These are phyloP conservation scores for Cryphonectria radicalis DNA, from an alignment of 2,329 filamentous ascomycete species.

Conservation along the genomic window DNA sequence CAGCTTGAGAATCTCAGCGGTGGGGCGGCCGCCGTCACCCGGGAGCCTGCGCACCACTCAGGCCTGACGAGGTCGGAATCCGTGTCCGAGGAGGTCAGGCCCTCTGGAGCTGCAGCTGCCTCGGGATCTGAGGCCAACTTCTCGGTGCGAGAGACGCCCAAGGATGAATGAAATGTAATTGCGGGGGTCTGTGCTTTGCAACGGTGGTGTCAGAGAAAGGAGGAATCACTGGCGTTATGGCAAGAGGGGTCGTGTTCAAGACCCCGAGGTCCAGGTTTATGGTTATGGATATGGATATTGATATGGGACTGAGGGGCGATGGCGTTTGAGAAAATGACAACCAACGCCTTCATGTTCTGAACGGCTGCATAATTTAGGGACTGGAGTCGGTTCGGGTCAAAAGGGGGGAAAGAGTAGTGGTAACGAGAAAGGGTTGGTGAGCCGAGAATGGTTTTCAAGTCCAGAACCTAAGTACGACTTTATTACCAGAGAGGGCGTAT, in stretches of 20 bases:
- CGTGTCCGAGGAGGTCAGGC: slow-evolving; percentile 43
- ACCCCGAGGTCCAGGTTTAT: not conserved
- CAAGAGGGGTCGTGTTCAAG: not conserved
- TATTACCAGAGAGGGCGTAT: not conserved
- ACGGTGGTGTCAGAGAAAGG: not conserved
- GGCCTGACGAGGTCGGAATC: slow-evolving; percentile 53
- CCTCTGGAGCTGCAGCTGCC: slow-evolving; percentile 5
- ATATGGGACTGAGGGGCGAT: not conserved
- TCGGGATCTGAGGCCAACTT: not conserved
- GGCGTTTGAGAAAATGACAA: not conserved
- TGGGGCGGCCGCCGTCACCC: slow-evolving; percentile 40
- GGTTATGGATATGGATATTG: not conserved
- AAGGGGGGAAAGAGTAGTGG: not conserved
- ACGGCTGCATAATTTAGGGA: not conserved
- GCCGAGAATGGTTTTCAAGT: not conserved
- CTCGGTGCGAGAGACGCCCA: slow-evolving; percentile 22
- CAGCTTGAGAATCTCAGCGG: slow-evolving; percentile 50
- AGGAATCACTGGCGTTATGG: slow-evolving; percentile 2
- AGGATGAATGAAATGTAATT: slow-evolving; percentile 18
- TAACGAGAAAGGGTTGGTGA: not conserved
- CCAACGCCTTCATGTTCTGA: not conserved
- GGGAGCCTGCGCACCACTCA: slow-evolving; percentile 55
- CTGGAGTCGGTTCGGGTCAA: not conserved
- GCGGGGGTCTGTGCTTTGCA: not conserved
- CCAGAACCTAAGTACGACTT: not conserved